A percentile compares a stretch with the other conserved stretches of the same genome.
Evolutionary conservation across 2,329 filamentous ascomycete genomes (phyloP).

Genomic region (Orbilia blumenaviensis): DNA sequence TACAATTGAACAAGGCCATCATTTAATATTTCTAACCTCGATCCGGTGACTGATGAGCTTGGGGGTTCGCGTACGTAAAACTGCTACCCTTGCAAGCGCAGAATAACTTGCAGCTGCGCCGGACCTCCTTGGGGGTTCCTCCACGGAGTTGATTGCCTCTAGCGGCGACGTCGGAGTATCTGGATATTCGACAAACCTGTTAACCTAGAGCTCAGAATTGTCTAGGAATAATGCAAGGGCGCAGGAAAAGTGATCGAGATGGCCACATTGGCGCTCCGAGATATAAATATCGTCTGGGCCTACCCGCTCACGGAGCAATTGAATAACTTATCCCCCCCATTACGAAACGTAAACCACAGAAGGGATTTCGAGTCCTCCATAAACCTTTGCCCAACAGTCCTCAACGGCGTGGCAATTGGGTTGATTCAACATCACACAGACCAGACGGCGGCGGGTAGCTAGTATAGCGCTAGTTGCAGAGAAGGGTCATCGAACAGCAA

Average conservation of each 20-base stretch:
- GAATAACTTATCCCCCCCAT: neutral
- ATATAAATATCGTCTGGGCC: slow-evolving; percentile 29
- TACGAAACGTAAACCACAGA: neutral
- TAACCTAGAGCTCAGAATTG: slow-evolving; percentile 14
- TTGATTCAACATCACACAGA: slow-evolving; percentile 52
- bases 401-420: slow-evolving; percentile 40
- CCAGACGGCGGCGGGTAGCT: slow-evolving; percentile 11
- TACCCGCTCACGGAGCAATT: neutral
- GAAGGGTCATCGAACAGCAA: neutral
- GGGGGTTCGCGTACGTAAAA: slow-evolving; percentile 51
- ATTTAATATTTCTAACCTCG: slow-evolving; percentile 10
- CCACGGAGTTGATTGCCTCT: slow-evolving; percentile 33
- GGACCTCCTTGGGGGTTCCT: slow-evolving; percentile 19
- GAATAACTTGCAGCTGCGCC: slow-evolving; percentile 9
- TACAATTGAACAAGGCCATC: neutral
- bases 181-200: slow-evolving; percentile 16
- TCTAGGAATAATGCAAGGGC: neutral
- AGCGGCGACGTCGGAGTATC: slow-evolving; percentile 52
- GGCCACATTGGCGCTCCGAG: slow-evolving; percentile 45
- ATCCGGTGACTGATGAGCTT: slow-evolving; percentile 40
- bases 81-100: slow-evolving; percentile 35
- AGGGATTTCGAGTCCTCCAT: slow-evolving; percentile 9
- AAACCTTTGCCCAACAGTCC: slow-evolving; percentile 43
- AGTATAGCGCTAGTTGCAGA: too few relatives aligned
- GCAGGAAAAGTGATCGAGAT: slow-evolving; percentile 38